Evolutionary conservation across 768 basidiomycete species (phyloP).

Genomic region (Boletus sp.): DNA sequence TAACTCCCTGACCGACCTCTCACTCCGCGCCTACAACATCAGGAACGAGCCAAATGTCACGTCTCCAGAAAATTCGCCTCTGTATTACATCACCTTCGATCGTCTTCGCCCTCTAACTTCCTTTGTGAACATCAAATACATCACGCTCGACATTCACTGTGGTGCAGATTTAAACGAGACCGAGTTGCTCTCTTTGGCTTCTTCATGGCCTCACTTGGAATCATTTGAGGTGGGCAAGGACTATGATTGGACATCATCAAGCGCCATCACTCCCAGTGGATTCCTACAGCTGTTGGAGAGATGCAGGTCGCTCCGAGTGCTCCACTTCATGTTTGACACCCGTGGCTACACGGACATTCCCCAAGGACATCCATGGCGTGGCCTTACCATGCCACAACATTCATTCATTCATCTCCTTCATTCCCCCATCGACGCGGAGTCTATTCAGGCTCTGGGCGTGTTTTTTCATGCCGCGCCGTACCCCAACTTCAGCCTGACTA

Average conservation of each 20-base stretch:
- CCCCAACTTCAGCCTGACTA: slow-evolving; percentile 1
- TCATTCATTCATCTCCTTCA: neutral
- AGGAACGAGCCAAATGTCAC: neutral
- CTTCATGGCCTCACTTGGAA: slow-evolving; percentile 14
- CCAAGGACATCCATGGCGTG: slow-evolving; percentile 11
- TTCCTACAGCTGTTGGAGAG: slow-evolving; percentile 12
- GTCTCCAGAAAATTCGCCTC: neutral
- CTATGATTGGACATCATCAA: slow-evolving; percentile 1
- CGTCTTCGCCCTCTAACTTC: slow-evolving; percentile 1
- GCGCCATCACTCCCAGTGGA: slow-evolving; percentile 9
- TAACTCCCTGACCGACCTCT: neutral
- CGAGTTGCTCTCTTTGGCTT: slow-evolving; percentile 11
- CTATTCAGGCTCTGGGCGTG: slow-evolving; percentile 7
- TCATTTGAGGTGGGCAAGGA: neutral
- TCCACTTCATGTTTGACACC: slow-evolving; percentile 5
- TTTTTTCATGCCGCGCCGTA: slow-evolving; percentile 12
- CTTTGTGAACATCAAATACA: slow-evolving; percentile 5
- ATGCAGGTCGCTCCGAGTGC: slow-evolving; percentile 9
- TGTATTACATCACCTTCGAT: neutral
- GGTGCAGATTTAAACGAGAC: slow-evolving; percentile 4
- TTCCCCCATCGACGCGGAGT: neutral
- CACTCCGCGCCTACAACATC: neutral
- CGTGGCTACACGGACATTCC: slow-evolving; percentile 8
- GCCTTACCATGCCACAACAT: neutral
- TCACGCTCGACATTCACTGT: slow-evolving; percentile 1